Conservation (phyloP, 2,329 filamentous ascomycete genomes). For the Sporothrix pseudoabietina region DNA sequence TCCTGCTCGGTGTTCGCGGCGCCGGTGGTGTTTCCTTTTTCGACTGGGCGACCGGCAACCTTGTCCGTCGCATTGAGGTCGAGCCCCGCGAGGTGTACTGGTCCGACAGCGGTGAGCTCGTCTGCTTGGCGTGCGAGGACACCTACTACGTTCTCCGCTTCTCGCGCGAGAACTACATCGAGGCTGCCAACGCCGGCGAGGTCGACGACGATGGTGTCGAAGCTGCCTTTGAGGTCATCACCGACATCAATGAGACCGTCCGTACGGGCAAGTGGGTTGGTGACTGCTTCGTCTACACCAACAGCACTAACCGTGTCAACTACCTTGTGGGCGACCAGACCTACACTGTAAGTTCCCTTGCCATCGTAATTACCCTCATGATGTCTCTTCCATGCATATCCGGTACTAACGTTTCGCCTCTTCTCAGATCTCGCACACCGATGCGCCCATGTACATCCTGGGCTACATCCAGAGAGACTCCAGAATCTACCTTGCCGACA, state of each 20-base stretch:
- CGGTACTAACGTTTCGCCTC: background rate
- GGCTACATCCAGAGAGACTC: conserved; percentile 95
- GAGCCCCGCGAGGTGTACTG: conserved; percentile 80
- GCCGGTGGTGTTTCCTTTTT: conserved; percentile 95
- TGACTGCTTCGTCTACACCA: conserved; percentile 99
- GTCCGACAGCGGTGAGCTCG: conserved; percentile 94
- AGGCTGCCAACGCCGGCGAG: conserved; percentile 77
- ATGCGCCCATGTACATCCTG: conserved; percentile 90
- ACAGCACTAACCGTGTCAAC: conserved; percentile 92
- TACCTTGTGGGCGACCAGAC: conserved; percentile 98
- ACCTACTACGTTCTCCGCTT: conserved; percentile 93
- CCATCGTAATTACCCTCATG: background rate
- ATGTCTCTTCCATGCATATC: background rate
- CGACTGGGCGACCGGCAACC: conserved; percentile 87
- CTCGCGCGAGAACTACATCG: conserved; percentile 83
- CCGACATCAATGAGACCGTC: conserved; percentile 90
- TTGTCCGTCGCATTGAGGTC: conserved; percentile 89
- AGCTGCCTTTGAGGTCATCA: conserved; percentile 92
- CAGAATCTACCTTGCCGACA: conserved; percentile 92
- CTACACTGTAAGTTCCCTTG: conserved; percentile 69
- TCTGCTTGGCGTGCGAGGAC: conserved; percentile 90
- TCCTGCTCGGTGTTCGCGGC: conserved; percentile 90
- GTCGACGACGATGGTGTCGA: conserved; percentile 92
- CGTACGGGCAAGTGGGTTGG: conserved; percentile 97
- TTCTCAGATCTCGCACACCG: conserved; percentile 73